These are phyloP conservation scores for Lachnellula subtilissima DNA, from an alignment of 2,329 filamentous ascomycete species.

Conservation along the genomic window DNA sequence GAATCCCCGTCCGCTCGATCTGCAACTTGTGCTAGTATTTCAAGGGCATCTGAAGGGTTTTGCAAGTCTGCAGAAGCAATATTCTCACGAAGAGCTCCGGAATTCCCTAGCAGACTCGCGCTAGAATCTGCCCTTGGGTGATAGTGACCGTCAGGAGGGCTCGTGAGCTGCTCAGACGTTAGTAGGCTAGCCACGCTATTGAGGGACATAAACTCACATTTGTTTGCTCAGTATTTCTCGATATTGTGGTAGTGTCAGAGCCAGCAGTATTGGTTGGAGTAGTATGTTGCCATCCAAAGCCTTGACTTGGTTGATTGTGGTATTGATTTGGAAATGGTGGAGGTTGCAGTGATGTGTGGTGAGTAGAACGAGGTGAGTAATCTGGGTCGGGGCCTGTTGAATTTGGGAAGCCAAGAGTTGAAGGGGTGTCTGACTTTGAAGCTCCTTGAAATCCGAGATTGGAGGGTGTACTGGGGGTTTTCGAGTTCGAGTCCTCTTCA, in stretches of 20 bases:
- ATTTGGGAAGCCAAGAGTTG: constrained; percentile 2
- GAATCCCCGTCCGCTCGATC: constrained; percentile 29
- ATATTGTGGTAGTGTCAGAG: constrained; percentile 14
- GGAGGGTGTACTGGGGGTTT: background rate
- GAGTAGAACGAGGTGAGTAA: constrained; percentile 12
- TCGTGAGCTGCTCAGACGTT: constrained; percentile 11
- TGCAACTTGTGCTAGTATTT: constrained; percentile 30
- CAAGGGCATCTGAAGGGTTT: constrained; percentile 31
- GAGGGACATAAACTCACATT: constrained; percentile 11
- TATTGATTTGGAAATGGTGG: constrained; percentile 19
- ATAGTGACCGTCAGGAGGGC: constrained; percentile 14
- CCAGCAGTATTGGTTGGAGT: constrained; percentile 11
- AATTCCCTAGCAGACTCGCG: constrained; percentile 13
- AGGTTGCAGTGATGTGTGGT: constrained; percentile 3
- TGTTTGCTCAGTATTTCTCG: constrained; percentile 20
- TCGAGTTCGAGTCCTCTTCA: constrained; percentile 1
- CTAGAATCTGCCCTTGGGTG: constrained; percentile 16
- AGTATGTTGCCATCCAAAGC: constrained; percentile 16
- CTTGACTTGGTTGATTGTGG: constrained; percentile 12
- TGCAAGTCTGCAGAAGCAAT: constrained; percentile 30
- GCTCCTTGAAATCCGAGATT: constrained; percentile 3
- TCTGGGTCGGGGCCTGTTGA: constrained; percentile 5
- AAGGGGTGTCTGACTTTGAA: constrained; percentile 2
- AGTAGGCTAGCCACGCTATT: background rate
- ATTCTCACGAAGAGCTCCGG: constrained; percentile 19